Conservation (phyloP, 805 yeast genomes). For the Candida vartiovaarae region DNA sequence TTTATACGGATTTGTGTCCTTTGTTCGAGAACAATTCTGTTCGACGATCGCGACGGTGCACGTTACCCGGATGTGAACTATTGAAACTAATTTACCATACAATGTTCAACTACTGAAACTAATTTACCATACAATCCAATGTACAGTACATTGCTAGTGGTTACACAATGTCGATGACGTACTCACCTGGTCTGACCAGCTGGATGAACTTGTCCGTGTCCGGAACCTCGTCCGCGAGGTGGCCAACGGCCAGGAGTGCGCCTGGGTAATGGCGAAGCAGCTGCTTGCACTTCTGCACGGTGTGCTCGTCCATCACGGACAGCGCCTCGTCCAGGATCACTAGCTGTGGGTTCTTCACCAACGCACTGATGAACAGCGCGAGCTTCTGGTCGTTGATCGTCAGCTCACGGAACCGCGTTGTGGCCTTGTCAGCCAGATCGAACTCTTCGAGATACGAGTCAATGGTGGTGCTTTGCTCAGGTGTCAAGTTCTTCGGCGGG, state of each 20-base stretch:
- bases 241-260: slow-evolving; percentile 76
- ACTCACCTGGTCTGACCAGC: slow-evolving; percentile 30
- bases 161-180: slow-evolving; percentile 3
- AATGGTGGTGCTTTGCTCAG: slow-evolving; percentile 31
- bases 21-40: too few relatives aligned
- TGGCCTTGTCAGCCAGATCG: slow-evolving; percentile 31
- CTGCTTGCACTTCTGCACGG: slow-evolving; percentile 48
- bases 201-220: slow-evolving; percentile 43
- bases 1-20: too few relatives aligned
- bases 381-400: slow-evolving; percentile 72
- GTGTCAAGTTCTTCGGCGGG: slow-evolving; percentile 37
- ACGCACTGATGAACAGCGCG: slow-evolving; percentile 65
- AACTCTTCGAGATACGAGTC: slow-evolving; percentile 42
- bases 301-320: slow-evolving; percentile 75
- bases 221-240: slow-evolving; percentile 71
- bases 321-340: slow-evolving; percentile 88
- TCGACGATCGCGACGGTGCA: too few relatives aligned
- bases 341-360: slow-evolving; percentile 70
- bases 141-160: too few relatives aligned
- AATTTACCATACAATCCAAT: too few relatives aligned
- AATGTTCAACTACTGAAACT: too few relatives aligned
- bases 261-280: slow-evolving; percentile 51
- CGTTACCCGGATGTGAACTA: too few relatives aligned
- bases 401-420: slow-evolving; percentile 43
- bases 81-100: too few relatives aligned